These are phyloP conservation scores for Mortierella claussenii DNA, from an alignment of 192 early-diverging fungal species.

Conservation along the genomic window DNA sequence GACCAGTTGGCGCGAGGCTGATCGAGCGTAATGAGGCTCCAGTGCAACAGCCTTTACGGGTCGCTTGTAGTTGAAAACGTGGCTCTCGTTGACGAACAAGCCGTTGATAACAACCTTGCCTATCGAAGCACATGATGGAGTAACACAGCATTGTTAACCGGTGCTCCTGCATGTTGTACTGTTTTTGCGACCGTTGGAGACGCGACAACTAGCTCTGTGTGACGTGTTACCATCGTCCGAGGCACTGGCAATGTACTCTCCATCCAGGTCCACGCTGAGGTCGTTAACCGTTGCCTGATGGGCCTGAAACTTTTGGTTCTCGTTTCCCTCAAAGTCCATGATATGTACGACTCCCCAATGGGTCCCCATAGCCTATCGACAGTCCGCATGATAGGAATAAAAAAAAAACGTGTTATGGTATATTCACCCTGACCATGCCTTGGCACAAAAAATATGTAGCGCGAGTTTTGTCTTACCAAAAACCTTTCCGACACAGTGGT, in stretches of 20 bases:
- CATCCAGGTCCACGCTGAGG: conserved; percentile 84
- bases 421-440: too few relatives aligned
- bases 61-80: conserved; percentile 81
- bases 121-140: too few relatives aligned
- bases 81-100: conserved; percentile 79
- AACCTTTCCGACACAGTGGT: conserved; percentile 87
- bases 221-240: conserved; percentile 83
- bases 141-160: too few relatives aligned
- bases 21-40: conserved; percentile 87
- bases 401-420: too few relatives aligned
- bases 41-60: conserved; percentile 91
- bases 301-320: conserved; percentile 83
- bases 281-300: conserved; percentile 91
- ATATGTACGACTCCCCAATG: conserved; percentile 92
- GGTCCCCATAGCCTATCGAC: conserved; percentile 81
- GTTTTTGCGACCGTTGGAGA: too few relatives aligned
- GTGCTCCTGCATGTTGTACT: too few relatives aligned
- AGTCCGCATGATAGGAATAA: background rate
- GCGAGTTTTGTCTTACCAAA: too few relatives aligned
- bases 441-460: too few relatives aligned
- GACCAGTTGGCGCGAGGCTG: conserved; percentile 80
- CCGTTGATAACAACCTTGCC: conserved; percentile 88
- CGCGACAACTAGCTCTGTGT: background rate
- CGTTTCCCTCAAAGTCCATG: conserved; percentile 92
- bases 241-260: conserved; percentile 92